Evolutionary conservation across 768 basidiomycete genomes (phyloP).

Genomic region (Dioszegia hungarica): DNA sequence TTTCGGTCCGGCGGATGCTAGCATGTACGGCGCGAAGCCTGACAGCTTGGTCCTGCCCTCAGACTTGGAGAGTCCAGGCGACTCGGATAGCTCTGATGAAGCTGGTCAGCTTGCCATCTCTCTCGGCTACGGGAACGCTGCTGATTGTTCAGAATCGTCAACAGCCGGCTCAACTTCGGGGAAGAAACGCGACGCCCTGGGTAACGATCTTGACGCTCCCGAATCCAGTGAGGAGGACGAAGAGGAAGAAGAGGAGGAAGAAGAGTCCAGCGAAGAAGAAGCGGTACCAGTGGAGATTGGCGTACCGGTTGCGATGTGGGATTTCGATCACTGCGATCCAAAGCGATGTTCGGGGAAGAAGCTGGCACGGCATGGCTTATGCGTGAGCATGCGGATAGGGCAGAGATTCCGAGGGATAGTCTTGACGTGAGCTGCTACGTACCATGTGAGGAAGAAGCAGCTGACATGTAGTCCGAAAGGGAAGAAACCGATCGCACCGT

Average conservation of each 20-base stretch:
- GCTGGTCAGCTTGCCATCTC: not conserved
- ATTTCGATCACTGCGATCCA: conserved; percentile 97
- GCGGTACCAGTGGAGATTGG: conserved; percentile 29
- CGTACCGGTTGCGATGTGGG: conserved; percentile 95
- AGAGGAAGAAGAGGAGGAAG: conserved; percentile 44
- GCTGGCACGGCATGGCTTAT: conserved; percentile 74
- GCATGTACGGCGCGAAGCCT: conserved; percentile 3
- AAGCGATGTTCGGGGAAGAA: conserved; percentile 83
- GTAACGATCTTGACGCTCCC: not conserved
- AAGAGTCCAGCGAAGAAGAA: conserved; percentile 46
- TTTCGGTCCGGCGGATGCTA: conserved; percentile 7
- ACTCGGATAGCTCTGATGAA: conserved; percentile 8
- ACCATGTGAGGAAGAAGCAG: not conserved
- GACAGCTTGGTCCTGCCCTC: not conserved
- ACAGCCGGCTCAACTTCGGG: not conserved
- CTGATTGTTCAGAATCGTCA: not conserved
- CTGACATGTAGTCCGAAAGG: conserved; percentile 67
- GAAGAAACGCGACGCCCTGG: not conserved
- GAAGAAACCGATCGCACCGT: conserved; percentile 68
- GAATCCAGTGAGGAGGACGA: conserved; percentile 44
- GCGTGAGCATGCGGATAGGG: conserved; percentile 77
- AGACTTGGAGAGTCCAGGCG: not conserved
- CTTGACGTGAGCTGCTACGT: conserved; percentile 67
- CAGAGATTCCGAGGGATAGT: conserved; percentile 85
- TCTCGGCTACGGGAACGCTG: not conserved